A percentile compares a stretch with the other conserved stretches of the same genome.
Conservation (phyloP, 2,329 filamentous ascomycete species). For the Clonostachys rhizophaga region DNA sequence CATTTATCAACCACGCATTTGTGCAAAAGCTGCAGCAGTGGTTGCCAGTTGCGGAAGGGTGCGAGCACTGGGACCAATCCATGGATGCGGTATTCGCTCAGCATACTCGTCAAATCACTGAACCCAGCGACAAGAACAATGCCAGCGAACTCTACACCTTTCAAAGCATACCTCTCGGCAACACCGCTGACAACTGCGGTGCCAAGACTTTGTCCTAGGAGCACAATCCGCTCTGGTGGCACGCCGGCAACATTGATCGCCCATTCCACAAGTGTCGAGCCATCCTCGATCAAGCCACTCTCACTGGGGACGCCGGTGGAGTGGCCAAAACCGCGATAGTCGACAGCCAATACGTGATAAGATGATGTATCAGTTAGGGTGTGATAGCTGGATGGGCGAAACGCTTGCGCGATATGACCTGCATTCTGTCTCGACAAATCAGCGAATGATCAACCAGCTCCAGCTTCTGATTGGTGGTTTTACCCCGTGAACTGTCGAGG, state of each 20-base stretch:
- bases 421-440: slow-evolving; percentile 57
- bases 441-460: not conserved
- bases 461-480: slow-evolving; percentile 14
- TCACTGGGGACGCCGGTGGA: slow-evolving; percentile 80
- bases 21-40: slow-evolving; percentile 56
- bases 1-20: slow-evolving; percentile 73
- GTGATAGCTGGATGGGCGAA: slow-evolving; percentile 74
- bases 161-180: slow-evolving; percentile 59
- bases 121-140: slow-evolving; percentile 79
- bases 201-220: slow-evolving; percentile 84
- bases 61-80: slow-evolving; percentile 76
- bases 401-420: slow-evolving; percentile 75
- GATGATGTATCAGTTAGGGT: slow-evolving; percentile 67
- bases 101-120: slow-evolving; percentile 65
- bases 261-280: slow-evolving; percentile 68
- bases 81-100: slow-evolving; percentile 74
- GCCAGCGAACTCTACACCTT: slow-evolving; percentile 66
- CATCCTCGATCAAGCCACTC: slow-evolving; percentile 75
- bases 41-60: slow-evolving; percentile 65
- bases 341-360: slow-evolving; percentile 80
- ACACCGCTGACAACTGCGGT: slow-evolving; percentile 78
- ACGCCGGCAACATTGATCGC: slow-evolving; percentile 61
- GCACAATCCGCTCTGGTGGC: slow-evolving; percentile 66
- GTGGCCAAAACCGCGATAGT: slow-evolving; percentile 84
- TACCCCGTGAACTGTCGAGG: slow-evolving; percentile 55